These are phyloP conservation scores for Rhodosporidiobolus sp. DNA, from an alignment of 768 basidiomycete genomes.

Conservation along the genomic window DNA sequence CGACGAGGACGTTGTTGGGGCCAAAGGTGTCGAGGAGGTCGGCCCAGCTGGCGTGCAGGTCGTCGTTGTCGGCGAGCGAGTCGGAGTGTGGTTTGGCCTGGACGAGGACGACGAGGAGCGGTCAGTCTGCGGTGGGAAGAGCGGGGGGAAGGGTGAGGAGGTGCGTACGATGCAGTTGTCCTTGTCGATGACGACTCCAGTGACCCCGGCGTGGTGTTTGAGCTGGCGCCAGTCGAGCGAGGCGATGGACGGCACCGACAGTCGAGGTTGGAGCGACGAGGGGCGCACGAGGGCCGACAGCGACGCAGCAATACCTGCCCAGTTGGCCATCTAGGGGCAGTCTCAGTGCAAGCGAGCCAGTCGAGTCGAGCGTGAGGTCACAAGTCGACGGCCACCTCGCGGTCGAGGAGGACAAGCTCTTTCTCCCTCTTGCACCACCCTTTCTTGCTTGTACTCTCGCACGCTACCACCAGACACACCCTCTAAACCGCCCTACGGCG, in stretches of 20 bases:
- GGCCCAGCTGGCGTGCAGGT: slow-evolving; percentile 65
- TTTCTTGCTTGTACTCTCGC: no score
- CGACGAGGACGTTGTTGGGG: slow-evolving; percentile 73
- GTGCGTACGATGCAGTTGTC: slow-evolving; percentile 84
- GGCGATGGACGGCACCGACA: slow-evolving; percentile 56
- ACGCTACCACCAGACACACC: no score
- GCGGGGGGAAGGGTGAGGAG: background rate
- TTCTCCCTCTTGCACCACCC: no score
- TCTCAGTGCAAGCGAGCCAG: background rate
- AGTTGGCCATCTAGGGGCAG: slow-evolving; percentile 19
- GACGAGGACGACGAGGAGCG: background rate
- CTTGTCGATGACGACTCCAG: slow-evolving; percentile 92
- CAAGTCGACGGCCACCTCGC: background rate
- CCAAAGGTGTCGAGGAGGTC: slow-evolving; percentile 71
- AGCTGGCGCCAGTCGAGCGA: slow-evolving; percentile 73
- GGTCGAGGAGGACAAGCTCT: background rate
- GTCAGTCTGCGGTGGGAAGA: background rate
- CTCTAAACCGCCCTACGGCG: no score
- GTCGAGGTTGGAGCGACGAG: slow-evolving; percentile 2
- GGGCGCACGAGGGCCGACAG: slow-evolving; percentile 18
- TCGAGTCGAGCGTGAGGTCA: background rate
- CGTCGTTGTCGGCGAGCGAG: slow-evolving; percentile 67
- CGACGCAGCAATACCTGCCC: slow-evolving; percentile 18
- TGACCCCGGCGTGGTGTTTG: slow-evolving; percentile 65
- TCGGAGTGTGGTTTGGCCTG: slow-evolving; percentile 82